Base-by-base conservation (phyloP, 2,329 filamentous ascomycete genomes). In the Endocalyx cinctus region DNA sequence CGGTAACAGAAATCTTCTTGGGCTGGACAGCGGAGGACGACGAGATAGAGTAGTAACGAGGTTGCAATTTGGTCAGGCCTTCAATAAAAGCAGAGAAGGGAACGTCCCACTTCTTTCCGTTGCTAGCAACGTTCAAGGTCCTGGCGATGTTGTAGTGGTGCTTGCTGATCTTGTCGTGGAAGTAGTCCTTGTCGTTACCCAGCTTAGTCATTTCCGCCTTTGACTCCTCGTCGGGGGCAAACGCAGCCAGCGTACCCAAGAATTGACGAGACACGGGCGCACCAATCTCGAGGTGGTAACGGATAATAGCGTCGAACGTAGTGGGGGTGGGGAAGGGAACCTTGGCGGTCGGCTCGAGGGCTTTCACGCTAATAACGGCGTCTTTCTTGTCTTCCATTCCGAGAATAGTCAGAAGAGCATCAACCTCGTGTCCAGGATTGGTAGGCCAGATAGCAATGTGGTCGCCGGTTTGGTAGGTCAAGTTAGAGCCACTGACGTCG, bases 11-110 rank as follows among this genome's bases (percentile, higher is more conserved):
- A 47, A 98, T 88, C 68, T 88, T 90, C 64, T 94, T 82, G 58
- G 92, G 89, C 58, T 98, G 89, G 12, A 94, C 89, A 7, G 88
- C 62, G 6, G 92, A 96, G 1, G 92, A 97, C 1, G 94, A 98
- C 3, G 92, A 98, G 61, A 98, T 98, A 31, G 94, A 98, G 70
- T 98, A 98, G 73, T 97, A 98, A 31, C 92, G 87, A 25, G 92
- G 90, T 63, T 98, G 92, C 37, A 98, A 79, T 71, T 96, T 97
- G 64, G 82, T 86, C 41, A 98, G 64, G 46, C 87, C 85, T 70
- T 98, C 92, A 47, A 98, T 88, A 51, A 97, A 81, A 51, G 89
- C 81, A 7, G 92, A 95, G 67, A 98, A 97, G 12, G 92, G 94
- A 35, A 96, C 80, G 34, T 79, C 81, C 85, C 92, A 98, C 38